These are phyloP conservation scores for rapeseed (Brassica napus) DNA, from an alignment of 345 rosid species.

Conservation along the genomic window DNA sequence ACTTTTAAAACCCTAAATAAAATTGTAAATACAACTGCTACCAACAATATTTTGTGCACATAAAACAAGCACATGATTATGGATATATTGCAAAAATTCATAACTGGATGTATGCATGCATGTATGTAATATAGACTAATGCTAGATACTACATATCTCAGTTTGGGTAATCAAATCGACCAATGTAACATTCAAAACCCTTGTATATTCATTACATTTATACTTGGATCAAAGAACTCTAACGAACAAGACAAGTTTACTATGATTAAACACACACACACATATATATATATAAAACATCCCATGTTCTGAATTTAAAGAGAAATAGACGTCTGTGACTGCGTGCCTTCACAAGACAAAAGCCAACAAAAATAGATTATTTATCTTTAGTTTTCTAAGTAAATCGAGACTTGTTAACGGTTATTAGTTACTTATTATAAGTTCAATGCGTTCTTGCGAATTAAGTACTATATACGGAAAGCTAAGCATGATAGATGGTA, in stretches of 20 bases:
- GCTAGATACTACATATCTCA: not conserved
- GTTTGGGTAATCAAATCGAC: not conserved
- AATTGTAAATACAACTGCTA: not conserved
- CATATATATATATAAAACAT: not conserved
- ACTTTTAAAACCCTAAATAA: not conserved
- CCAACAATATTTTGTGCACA: not conserved
- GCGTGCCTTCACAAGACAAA: slow-evolving; percentile 3
- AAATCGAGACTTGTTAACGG: not conserved
- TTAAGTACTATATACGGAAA: not conserved
- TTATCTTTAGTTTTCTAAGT: not conserved
- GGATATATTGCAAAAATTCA: not conserved
- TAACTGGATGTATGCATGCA: not conserved
- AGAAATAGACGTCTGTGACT: slow-evolving; percentile 1
- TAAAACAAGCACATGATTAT: not conserved
- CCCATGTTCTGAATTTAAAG: not conserved
- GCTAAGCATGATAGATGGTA: not conserved
- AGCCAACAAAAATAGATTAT: not conserved
- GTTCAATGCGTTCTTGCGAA: not conserved
- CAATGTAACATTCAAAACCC: not conserved
- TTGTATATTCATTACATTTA: not conserved
- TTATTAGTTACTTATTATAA: not conserved
- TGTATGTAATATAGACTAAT: not conserved
- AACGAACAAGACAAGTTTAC: not conserved
- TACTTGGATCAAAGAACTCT: not conserved
- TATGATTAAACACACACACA: not conserved